Percentiles rank a stretch among this genome's conserved stretches.
These are phyloP conservation scores for Phytophthora pisi DNA, from an alignment of 352 stramenopile species.

Conservation along the genomic window DNA sequence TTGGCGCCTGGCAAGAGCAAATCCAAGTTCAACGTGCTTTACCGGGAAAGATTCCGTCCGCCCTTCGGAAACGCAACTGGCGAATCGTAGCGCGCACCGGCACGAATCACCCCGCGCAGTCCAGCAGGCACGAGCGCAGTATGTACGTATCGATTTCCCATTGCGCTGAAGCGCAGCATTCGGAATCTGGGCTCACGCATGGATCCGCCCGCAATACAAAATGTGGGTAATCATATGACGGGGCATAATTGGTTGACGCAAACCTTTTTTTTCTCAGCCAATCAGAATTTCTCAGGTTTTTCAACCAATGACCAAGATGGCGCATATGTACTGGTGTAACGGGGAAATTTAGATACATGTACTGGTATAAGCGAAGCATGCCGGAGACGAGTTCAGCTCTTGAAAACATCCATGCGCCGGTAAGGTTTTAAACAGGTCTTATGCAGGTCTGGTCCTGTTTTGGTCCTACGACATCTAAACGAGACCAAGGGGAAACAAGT, in stretches of 20 bases:
- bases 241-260: background rate
- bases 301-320: background rate
- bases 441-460: no score
- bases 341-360: no score
- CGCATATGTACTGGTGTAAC: no score
- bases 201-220: no score
- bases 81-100: background rate
- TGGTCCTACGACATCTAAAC: no score
- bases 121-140: background rate
- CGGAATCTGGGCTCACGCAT: background rate
- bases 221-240: background rate
- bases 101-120: background rate
- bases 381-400: no score
- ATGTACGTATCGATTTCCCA: background rate
- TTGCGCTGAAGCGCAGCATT: background rate
- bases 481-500: no score
- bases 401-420: no score
- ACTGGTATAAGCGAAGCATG: no score
- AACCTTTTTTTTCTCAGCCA: background rate
- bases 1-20: conserved; percentile 10
- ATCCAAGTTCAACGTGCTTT: conserved; percentile 21
- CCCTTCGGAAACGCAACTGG: conserved; percentile 22
- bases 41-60: conserved; percentile 7
- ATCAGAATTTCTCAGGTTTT: background rate
- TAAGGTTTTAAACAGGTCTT: no score